Conservation (phyloP, 768 basidiomycete species). For the Pisolithus marmoratus region DNA sequence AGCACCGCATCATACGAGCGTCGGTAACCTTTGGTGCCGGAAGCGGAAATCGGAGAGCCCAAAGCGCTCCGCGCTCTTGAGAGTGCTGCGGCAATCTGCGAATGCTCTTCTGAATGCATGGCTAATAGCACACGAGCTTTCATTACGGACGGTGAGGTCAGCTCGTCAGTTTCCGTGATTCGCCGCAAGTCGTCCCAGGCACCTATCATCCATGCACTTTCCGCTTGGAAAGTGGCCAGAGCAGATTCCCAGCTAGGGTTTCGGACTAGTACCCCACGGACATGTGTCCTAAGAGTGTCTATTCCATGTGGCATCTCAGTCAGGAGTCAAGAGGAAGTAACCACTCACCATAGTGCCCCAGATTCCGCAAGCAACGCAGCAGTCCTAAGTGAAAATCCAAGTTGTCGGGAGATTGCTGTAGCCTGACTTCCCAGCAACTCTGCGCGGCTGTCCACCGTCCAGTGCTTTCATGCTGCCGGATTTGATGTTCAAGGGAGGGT, state of each 20-base stretch:
- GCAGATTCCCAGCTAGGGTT: conserved; percentile 78
- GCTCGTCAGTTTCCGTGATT: conserved; percentile 46
- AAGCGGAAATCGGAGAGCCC: conserved; percentile 78
- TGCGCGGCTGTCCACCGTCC: conserved; percentile 98
- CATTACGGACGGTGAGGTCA: conserved; percentile 55
- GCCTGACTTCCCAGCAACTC: conserved; percentile 96
- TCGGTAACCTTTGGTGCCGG: conserved; percentile 74
- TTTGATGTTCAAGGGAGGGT: conserved; percentile 91
- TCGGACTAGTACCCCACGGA: conserved; percentile 80
- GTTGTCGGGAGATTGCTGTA: conserved; percentile 88
- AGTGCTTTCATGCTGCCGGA: conserved; percentile 95
- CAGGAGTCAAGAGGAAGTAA: background rate
- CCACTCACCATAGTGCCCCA: conserved; percentile 90
- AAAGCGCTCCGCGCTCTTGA: conserved; percentile 63
- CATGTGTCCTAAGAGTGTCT: conserved; percentile 95
- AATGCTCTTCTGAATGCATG: conserved; percentile 53
- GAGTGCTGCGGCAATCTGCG: conserved; percentile 44
- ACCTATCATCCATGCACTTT: conserved; percentile 94
- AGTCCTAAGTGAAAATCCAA: conserved; percentile 86
- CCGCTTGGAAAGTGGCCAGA: conserved; percentile 80
- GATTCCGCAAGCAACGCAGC: conserved; percentile 82
- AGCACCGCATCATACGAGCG: conserved; percentile 84
- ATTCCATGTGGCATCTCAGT: conserved; percentile 5
- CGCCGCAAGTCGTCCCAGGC: conserved; percentile 82
- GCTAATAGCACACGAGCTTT: conserved; percentile 79